Percentiles rank a stretch among this genome's conserved stretches.
These are phyloP conservation scores for Fusarium sp. DNA, from an alignment of 2,329 filamentous ascomycete species.

Conservation along the genomic window DNA sequence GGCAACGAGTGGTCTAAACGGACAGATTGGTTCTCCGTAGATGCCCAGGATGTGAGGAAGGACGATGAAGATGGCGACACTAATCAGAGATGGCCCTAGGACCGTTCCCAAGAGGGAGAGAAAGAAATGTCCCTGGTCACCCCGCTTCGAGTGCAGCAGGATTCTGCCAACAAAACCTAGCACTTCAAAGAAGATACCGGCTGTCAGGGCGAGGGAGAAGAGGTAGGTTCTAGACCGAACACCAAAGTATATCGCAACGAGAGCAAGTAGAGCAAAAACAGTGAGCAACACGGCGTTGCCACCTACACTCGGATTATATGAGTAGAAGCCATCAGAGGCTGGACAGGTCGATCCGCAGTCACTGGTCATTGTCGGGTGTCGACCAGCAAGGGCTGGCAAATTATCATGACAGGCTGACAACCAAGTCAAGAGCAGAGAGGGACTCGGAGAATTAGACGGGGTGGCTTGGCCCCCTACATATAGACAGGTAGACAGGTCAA, in stretches of 20 bases:
- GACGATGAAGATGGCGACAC: slow-evolving; percentile 59
- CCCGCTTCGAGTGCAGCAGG: slow-evolving; percentile 54
- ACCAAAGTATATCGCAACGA: slow-evolving; percentile 55
- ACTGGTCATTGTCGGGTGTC: slow-evolving; percentile 52
- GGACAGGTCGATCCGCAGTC: slow-evolving; percentile 56
- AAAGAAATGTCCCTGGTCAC: slow-evolving; percentile 56
- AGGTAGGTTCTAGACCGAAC: slow-evolving; percentile 56
- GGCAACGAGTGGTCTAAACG: slow-evolving; percentile 53
- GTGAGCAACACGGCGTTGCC: slow-evolving; percentile 59
- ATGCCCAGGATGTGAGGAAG: slow-evolving; percentile 62
- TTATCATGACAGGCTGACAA: slow-evolving; percentile 47
- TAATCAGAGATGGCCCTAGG: slow-evolving; percentile 62
- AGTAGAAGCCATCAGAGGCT: slow-evolving; percentile 54
- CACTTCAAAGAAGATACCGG: slow-evolving; percentile 59
- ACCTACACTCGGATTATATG: slow-evolving; percentile 53
- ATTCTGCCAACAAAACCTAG: slow-evolving; percentile 63
- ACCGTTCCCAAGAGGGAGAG: slow-evolving; percentile 62
- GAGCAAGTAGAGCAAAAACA: slow-evolving; percentile 57
- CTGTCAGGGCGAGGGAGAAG: slow-evolving; percentile 57
- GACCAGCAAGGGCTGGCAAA: slow-evolving; percentile 34
- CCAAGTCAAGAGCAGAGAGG: slow-evolving; percentile 23
- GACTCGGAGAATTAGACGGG: slow-evolving; percentile 30
- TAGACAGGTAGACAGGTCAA: slow-evolving; percentile 20
- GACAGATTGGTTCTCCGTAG: slow-evolving; percentile 60
- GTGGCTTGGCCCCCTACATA: slow-evolving; percentile 48